These are phyloP conservation scores for Podila verticillata DNA, from an alignment of 192 early-diverging fungal species.

Conservation along the genomic window DNA sequence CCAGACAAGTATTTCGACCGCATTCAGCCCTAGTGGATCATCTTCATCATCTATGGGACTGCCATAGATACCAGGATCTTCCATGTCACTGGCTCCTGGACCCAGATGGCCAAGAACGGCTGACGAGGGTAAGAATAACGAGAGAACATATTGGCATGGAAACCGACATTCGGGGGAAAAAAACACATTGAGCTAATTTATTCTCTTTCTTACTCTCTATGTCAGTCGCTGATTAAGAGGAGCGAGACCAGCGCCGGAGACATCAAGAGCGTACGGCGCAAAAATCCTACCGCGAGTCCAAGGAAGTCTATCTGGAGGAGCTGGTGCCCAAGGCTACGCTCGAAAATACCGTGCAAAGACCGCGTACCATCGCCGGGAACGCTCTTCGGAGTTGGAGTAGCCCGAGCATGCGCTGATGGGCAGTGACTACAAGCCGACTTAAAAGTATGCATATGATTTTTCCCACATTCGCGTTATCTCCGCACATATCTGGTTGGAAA, in stretches of 20 bases:
- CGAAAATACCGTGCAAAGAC: slow-evolving; percentile 70
- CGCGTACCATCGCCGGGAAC: slow-evolving; percentile 67
- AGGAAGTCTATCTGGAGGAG: slow-evolving; percentile 72
- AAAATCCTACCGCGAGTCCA: slow-evolving; percentile 54
- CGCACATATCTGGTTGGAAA: too few relatives aligned
- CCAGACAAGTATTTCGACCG: slow-evolving; percentile 27
- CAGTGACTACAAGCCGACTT: slow-evolving; percentile 46
- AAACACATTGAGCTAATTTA: background rate
- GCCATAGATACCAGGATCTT: slow-evolving; percentile 23
- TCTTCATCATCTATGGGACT: slow-evolving; percentile 2
- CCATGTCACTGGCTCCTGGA: slow-evolving; percentile 17
- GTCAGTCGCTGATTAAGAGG: slow-evolving; percentile 57
- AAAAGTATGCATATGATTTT: too few relatives aligned
- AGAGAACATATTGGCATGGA: background rate
- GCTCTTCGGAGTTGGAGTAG: slow-evolving; percentile 69
- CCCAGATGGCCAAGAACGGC: slow-evolving; percentile 30
- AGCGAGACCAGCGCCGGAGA: slow-evolving; percentile 51
- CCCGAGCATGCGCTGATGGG: slow-evolving; percentile 73
- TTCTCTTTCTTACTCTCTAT: background rate
- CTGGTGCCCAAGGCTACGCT: slow-evolving; percentile 74
- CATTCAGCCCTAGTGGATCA: slow-evolving; percentile 4
- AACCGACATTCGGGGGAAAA: background rate
- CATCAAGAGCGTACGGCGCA: slow-evolving; percentile 47
- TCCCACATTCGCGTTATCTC: too few relatives aligned
- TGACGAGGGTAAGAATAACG: slow-evolving; percentile 32